Percentiles rank a stretch among this genome's conserved stretches.
Conservation (phyloP, 202 grass and related monocot genomes). For the Brachypodium distachyon region DNA sequence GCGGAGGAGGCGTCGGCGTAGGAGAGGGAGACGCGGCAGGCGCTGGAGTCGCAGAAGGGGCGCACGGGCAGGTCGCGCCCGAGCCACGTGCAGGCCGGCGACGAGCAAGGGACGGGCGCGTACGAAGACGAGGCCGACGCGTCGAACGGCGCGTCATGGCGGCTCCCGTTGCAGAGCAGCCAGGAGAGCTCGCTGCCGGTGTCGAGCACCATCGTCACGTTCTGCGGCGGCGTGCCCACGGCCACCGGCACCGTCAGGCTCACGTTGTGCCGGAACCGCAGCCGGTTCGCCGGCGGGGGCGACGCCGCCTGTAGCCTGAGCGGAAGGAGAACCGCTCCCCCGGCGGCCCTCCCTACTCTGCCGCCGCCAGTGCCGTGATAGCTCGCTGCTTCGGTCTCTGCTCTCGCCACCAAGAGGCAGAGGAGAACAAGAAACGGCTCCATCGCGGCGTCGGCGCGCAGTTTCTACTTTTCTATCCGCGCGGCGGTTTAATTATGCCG, state of each 20-base stretch:
- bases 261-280: slow-evolving; percentile 62
- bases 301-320: slow-evolving; percentile 31
- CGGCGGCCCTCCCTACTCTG: neutral
- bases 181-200: slow-evolving; percentile 88
- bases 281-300: slow-evolving; percentile 21
- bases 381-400: neutral
- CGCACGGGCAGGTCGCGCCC: slow-evolving; percentile 62
- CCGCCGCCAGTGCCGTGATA: neutral
- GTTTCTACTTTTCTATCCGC: neutral
- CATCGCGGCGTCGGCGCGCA: neutral
- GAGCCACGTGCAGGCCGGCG: slow-evolving; percentile 44
- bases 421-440: neutral
- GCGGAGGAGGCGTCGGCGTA: slow-evolving; percentile 69
- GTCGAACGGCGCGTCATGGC: slow-evolving; percentile 21
- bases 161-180: slow-evolving; percentile 60
- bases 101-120: slow-evolving; percentile 33
- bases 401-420: neutral
- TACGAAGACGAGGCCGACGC: slow-evolving; percentile 39
- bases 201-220: slow-evolving; percentile 78
- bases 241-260: slow-evolving; percentile 56
- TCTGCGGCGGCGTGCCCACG: slow-evolving; percentile 68
- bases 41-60: slow-evolving; percentile 41
- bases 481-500: neutral
- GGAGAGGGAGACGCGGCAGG: slow-evolving; percentile 64
- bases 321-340: slow-evolving; percentile 18